phyloP scores from a whole-genome alignment of 306 rosid species.

The Rosa lucieae region DNA sequence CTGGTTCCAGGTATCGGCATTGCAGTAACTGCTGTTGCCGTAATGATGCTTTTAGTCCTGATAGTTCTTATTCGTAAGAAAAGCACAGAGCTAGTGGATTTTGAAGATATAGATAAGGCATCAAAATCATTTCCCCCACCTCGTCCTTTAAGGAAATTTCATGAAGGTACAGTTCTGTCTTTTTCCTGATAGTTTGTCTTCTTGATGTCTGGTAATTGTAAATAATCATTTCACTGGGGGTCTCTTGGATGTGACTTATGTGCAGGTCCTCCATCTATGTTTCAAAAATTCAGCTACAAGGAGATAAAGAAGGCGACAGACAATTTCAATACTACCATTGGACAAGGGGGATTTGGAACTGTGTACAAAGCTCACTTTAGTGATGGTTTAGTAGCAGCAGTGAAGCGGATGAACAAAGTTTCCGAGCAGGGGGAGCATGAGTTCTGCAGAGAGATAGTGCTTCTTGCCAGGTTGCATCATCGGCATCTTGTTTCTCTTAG shows the following conservation, averaged over 20 bases:
- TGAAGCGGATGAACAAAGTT: slow-evolving; percentile 79
- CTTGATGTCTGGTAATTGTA: slow-evolving; percentile 6
- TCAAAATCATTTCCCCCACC: slow-evolving; percentile 56
- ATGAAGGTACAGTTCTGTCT: slow-evolving; percentile 60
- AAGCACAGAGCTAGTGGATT: slow-evolving; percentile 68
- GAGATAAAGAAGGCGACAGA: slow-evolving; percentile 94
- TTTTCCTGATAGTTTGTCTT: slow-evolving; percentile 16
- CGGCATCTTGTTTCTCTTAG: slow-evolving; percentile 90
- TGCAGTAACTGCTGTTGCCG: slow-evolving; percentile 71
- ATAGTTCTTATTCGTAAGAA: slow-evolving; percentile 77
- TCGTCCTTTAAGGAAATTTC: slow-evolving; percentile 62
- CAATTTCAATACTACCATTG: slow-evolving; percentile 67
- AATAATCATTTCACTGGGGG: neutral
- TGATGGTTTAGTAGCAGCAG: slow-evolving; percentile 76
- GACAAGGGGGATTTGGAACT: slow-evolving; percentile 97
- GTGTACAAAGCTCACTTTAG: slow-evolving; percentile 81
- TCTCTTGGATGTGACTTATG: slow-evolving; percentile 13
- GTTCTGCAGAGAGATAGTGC: slow-evolving; percentile 86
- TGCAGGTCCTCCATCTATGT: slow-evolving; percentile 80
- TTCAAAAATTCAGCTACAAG: slow-evolving; percentile 73
- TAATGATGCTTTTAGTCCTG: slow-evolving; percentile 66
- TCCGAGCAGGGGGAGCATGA: slow-evolving; percentile 91
- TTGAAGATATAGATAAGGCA: slow-evolving; percentile 47
- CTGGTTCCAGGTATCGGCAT: slow-evolving; percentile 74
- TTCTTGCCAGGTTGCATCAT: slow-evolving; percentile 93